phyloP scores from a whole-genome alignment of 169 alveolate species.

The Eimeria necatrix region DNA sequence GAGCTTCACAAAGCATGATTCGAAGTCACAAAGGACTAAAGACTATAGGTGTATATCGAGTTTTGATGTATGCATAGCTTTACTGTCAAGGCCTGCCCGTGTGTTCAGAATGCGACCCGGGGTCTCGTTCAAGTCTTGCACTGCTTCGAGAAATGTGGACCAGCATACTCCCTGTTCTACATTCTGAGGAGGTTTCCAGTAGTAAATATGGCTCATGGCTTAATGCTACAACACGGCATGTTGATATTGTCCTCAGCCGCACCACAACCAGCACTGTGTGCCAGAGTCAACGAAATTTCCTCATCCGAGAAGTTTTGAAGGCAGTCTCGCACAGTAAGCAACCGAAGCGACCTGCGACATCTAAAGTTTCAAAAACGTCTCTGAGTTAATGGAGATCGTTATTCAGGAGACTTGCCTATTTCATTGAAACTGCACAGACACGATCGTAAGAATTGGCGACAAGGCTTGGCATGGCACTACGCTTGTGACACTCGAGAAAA shows the following conservation, averaged over 20 bases:
- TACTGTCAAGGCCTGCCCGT: too few species aligned
- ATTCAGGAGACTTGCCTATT: too few species aligned
- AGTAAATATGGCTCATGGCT: slow-evolving; percentile 1
- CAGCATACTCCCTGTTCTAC: neutral
- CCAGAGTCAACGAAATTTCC: slow-evolving; percentile 3
- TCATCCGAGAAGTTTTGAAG: slow-evolving; percentile 32
- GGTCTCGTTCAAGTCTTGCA: slow-evolving; percentile 33
- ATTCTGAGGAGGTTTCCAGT: neutral
- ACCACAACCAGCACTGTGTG: neutral
- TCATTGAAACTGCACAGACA: slow-evolving; percentile 9
- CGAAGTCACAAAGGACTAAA: too few species aligned
- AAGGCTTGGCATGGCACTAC: slow-evolving; percentile 32
- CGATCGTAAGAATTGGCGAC: slow-evolving; percentile 24
- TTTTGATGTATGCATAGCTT: too few species aligned
- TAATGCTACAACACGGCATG: neutral
- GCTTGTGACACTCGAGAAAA: slow-evolving; percentile 41
- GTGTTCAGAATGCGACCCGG: slow-evolving; percentile 36
- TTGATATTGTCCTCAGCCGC: slow-evolving; percentile 31
- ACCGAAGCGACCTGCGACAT: neutral
- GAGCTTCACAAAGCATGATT: neutral
- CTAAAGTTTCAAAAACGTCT: neutral
- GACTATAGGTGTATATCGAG: too few species aligned
- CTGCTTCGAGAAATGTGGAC: slow-evolving; percentile 66
- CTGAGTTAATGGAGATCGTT: too few species aligned
- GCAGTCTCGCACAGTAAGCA: slow-evolving; percentile 68